Conservation (phyloP, 345 rosid genomes). For the Gossypium mustelinum region DNA sequence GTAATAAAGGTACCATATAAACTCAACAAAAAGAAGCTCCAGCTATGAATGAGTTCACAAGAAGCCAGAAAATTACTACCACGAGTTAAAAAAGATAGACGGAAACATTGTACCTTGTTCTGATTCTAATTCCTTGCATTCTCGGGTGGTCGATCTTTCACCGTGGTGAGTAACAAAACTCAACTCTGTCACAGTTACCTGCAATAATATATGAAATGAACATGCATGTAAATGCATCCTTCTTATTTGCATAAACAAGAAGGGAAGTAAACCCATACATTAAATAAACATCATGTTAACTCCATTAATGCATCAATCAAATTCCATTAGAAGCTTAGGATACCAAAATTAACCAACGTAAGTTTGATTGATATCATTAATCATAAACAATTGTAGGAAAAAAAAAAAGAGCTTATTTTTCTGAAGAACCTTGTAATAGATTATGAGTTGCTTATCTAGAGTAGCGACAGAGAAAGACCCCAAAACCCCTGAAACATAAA, state of each 20-base stretch:
- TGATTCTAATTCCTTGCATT: constrained; percentile 20
- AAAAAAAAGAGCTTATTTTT: neutral
- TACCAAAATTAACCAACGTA: neutral
- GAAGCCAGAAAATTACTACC: neutral
- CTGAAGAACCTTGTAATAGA: constrained; percentile 40
- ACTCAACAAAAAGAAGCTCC: neutral
- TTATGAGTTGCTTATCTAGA: constrained; percentile 21
- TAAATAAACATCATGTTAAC: neutral
- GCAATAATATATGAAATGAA: constrained; percentile 16
- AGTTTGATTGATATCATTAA: neutral
- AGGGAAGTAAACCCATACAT: neutral
- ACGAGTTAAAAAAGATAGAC: neutral
- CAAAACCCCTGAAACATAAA: constrained; percentile 58
- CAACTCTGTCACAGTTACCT: constrained; percentile 59
- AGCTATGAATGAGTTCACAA: neutral
- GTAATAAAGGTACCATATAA: neutral
- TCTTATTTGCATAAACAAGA: neutral
- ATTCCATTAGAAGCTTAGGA: neutral
- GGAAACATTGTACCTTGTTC: constrained; percentile 32
- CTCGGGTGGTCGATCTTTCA: constrained; percentile 12
- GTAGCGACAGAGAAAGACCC: constrained; percentile 24
- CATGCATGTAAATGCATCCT: neutral
- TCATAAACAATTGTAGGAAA: neutral
- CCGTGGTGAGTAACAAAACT: constrained; percentile 38
- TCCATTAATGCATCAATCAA: neutral